phyloP scores from a whole-genome alignment of 768 basidiomycete genomes.

The Punctularia strigosozonata region DNA sequence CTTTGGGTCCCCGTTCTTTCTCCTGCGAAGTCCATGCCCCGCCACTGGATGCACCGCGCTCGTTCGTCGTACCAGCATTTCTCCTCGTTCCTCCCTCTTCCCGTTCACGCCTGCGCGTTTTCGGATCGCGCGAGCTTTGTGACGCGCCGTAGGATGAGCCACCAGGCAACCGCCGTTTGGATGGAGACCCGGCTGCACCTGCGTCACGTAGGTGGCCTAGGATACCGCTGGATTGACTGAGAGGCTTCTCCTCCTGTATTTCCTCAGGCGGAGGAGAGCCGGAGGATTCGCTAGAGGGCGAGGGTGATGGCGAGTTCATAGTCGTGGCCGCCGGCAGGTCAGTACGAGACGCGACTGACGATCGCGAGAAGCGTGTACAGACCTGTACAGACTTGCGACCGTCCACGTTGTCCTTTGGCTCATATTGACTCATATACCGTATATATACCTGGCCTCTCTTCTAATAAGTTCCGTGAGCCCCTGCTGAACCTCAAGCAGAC shows the following conservation, averaged over 20 bases:
- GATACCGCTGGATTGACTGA: background rate
- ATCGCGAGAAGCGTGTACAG: background rate
- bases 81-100: conserved; percentile 8
- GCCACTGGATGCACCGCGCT: background rate
- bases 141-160: background rate
- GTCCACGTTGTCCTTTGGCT: background rate
- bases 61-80: background rate
- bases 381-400: background rate
- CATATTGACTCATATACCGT: background rate
- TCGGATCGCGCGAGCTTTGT: conserved; percentile 8
- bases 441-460: background rate
- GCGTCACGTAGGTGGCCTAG: background rate
- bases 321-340: background rate
- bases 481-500: too few species aligned
- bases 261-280: background rate
- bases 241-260: background rate
- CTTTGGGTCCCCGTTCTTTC: too few species aligned
- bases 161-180: background rate
- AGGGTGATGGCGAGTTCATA: background rate
- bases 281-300: background rate
- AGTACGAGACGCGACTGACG: background rate
- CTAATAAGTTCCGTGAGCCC: too few species aligned
- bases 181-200: background rate
- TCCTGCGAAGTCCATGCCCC: conserved; percentile 3
- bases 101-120: conserved; percentile 7